phyloP scores from a whole-genome alignment of 495 filamentous ascomycete genomes.

The Choiromyces venosus region DNA sequence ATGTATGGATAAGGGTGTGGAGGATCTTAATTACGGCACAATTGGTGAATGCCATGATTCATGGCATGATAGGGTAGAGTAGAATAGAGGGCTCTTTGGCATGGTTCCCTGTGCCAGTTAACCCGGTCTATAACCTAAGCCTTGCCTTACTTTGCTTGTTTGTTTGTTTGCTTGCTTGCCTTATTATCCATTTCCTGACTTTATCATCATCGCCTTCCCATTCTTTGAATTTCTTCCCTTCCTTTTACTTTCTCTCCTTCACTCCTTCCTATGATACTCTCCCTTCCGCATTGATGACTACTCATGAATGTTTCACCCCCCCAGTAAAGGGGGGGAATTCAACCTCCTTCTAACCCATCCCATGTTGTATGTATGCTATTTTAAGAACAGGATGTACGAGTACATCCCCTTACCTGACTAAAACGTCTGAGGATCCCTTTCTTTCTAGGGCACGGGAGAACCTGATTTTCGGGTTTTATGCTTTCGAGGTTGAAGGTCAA shows the following conservation, averaged over 20 bases:
- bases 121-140: not conserved
- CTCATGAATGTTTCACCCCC: not conserved
- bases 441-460: not conserved
- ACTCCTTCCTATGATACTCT: not conserved
- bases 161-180: not conserved
- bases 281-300: not conserved
- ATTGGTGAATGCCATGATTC: not conserved
- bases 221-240: not conserved
- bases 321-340: too few species aligned
- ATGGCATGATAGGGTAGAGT: not conserved
- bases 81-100: not conserved
- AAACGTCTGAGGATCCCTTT: not conserved
- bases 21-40: not conserved
- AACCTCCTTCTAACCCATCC: not conserved
- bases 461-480: not conserved
- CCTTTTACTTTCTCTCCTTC: not conserved
- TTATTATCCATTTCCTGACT: not conserved
- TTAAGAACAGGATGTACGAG: not conserved
- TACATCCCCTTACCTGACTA: not conserved
- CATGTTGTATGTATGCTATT: not conserved
- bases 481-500: too few species aligned
- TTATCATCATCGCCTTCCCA: not conserved
- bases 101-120: too few species aligned
- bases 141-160: too few species aligned
- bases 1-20: not conserved